Evolutionary conservation across 495 filamentous ascomycete genomes (phyloP), one percentile per base, ranked within the genome.

Genomic region (Astrocystis sublimbata): DNA sequence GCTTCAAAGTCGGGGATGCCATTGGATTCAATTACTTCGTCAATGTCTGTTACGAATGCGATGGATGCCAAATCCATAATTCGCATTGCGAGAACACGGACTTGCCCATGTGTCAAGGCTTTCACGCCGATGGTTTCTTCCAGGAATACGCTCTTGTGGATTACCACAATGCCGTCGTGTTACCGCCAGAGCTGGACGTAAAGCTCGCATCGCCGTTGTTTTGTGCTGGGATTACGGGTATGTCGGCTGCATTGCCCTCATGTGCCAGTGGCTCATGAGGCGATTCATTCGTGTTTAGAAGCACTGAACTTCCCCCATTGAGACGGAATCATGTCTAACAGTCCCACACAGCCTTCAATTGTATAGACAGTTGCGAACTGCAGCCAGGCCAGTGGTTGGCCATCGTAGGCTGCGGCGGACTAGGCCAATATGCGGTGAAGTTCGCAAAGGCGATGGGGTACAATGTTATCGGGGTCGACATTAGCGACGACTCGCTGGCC

Each of bases 361-460:
- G 73, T 1, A 71, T 78, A 33, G 73, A 78, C 51, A 72, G 66
- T 33, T 75, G 71, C 41, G 73, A 76, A 56, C 59, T 78, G 35
- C 28, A 46, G 38, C 36, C 65, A 8, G 72, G 72, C n/a, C 47
- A 75, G 43, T 77, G 75, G 75, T 51, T 89, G 9, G 85, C 83
- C 55, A 81, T 88, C 60, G 84, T 88, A 33, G 86, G 86, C 50
- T 86, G 85, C 24, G 86, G 86, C 63, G 86, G 86, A 23, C 74
- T 89, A 28, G 86, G 86, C 6, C 78, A 78, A 41, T 67, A 86
- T 31, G 86, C 86, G 9, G 76, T 79, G 65, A 84, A 87, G 66
- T 89, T 87, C 67, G 85, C 85, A 3, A 85, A 83, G 68, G 86
- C 84, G 17, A 88, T 88, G 86, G 85, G 85, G 10, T 72, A 84